Conservation (phyloP, 2,329 filamentous ascomycete genomes). For the Phialocephala sp. region DNA sequence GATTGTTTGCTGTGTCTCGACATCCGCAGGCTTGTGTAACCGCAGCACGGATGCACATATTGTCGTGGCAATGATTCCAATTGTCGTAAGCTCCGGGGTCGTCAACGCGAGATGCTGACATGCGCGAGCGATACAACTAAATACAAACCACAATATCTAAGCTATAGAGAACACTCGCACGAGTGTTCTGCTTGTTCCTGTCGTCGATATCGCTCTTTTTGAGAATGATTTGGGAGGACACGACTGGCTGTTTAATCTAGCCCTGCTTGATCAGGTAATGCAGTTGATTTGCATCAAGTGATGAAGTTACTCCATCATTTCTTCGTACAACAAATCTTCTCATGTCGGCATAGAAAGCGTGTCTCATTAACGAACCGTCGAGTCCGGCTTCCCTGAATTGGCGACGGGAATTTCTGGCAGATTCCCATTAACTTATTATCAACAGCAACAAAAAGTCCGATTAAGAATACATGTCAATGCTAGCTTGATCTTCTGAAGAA, state of each 20-base stretch:
- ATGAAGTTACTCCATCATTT: background rate
- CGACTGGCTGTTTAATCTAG: background rate
- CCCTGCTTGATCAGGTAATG: background rate
- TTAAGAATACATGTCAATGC: too few relatives aligned
- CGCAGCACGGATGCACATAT: too few relatives aligned
- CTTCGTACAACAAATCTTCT: background rate
- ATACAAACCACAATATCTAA: background rate
- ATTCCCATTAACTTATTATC: too few relatives aligned
- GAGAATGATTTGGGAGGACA: background rate
- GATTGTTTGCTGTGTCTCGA: too few relatives aligned
- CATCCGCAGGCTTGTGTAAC: too few relatives aligned
- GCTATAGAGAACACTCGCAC: background rate
- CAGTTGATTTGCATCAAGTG: background rate
- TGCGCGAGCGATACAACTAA: background rate
- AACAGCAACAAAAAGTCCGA: too few relatives aligned
- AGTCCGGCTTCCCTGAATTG: too few relatives aligned
- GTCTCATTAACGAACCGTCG: too few relatives aligned
- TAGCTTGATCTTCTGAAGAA: too few relatives aligned
- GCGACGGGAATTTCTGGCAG: too few relatives aligned
- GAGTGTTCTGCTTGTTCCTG: background rate
- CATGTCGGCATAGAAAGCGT: background rate
- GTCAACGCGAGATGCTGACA: background rate
- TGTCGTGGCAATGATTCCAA: too few relatives aligned
- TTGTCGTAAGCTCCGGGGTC: too few relatives aligned
- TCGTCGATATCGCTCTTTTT: background rate